These are phyloP conservation scores for Spathaspora gorwiae DNA, from an alignment of 805 yeast species.

Conservation along the genomic window DNA sequence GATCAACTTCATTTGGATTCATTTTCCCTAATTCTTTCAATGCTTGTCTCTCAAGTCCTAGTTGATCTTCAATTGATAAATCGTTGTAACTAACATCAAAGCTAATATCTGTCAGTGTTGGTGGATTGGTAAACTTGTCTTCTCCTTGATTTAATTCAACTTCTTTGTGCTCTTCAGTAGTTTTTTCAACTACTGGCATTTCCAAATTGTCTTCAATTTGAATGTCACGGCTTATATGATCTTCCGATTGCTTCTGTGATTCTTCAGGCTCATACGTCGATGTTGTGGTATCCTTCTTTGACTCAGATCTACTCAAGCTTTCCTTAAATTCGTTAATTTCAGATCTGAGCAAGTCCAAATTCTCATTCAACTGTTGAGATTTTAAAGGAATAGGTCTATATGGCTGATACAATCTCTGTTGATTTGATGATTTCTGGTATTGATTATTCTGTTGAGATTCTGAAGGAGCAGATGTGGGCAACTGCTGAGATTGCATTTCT, in stretches of 20 bases:
- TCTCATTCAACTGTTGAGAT: slow-evolving; percentile 31
- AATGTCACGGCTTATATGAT: background rate
- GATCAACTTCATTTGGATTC: background rate
- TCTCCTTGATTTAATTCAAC: background rate
- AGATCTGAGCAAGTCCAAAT: slow-evolving; percentile 35
- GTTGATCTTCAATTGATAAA: slow-evolving; percentile 34
- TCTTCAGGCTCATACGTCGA: background rate
- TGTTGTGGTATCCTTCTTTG: background rate
- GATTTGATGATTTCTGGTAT: background rate
- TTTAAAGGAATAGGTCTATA: background rate
- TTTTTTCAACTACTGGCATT: background rate
- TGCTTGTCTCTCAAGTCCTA: slow-evolving; percentile 32
- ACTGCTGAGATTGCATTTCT: background rate
- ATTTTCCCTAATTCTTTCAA: slow-evolving; percentile 16
- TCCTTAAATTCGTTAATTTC: slow-evolving; percentile 44
- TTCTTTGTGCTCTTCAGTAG: background rate
- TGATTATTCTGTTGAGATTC: background rate
- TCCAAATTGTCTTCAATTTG: background rate
- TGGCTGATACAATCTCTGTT: background rate
- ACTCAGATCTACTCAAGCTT: slow-evolving; percentile 28
- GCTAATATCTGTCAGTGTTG: slow-evolving; percentile 22
- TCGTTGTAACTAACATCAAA: slow-evolving; percentile 38
- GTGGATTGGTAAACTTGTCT: background rate
- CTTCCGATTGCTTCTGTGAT: background rate
- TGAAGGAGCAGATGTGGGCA: background rate